These are phyloP conservation scores for Globisporangium radiosum DNA, from an alignment of 352 stramenopile species.

Conservation along the genomic window DNA sequence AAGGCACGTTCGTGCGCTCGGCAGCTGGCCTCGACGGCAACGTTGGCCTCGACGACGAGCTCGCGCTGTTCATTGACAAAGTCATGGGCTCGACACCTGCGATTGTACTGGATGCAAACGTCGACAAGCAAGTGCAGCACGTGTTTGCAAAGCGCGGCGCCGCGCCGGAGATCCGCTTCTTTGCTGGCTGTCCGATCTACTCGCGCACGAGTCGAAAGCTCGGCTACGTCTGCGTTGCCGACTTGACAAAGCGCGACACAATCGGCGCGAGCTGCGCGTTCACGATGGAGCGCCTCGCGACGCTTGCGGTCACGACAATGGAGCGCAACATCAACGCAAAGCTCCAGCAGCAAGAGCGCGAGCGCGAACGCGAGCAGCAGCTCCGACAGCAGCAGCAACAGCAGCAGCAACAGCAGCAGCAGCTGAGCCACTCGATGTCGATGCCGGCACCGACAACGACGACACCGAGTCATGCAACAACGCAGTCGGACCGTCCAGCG, in stretches of 20 bases:
- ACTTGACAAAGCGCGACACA: slow-evolving; percentile 68
- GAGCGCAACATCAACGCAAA: slow-evolving; percentile 39
- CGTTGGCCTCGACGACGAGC: slow-evolving; percentile 42
- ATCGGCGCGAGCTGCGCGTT: slow-evolving; percentile 66
- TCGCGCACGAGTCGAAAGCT: slow-evolving; percentile 59
- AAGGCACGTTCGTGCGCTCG: slow-evolving; percentile 43
- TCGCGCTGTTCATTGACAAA: slow-evolving; percentile 63
- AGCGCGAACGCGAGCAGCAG: slow-evolving; percentile 10
- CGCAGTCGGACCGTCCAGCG: not conserved
- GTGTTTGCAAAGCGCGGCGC: slow-evolving; percentile 37
- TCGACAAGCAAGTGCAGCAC: slow-evolving; percentile 58
- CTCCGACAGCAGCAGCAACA: slow-evolving; percentile 23
- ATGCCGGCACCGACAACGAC: not conserved
- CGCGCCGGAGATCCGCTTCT: slow-evolving; percentile 56
- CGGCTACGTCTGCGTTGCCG: slow-evolving; percentile 73
- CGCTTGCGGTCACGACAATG: slow-evolving; percentile 72
- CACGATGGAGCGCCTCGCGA: slow-evolving; percentile 75
- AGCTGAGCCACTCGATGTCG: not conserved
- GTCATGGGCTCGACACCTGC: slow-evolving; percentile 73
- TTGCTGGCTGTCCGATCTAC: slow-evolving; percentile 75
- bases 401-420: slow-evolving; percentile 14
- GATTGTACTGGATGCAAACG: slow-evolving; percentile 65
- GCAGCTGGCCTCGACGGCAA: slow-evolving; percentile 43
- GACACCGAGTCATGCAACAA: too few relatives aligned
- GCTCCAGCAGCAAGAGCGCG: slow-evolving; percentile 16